Percentiles rank a stretch among this genome's conserved stretches.
Conservation (phyloP, 352 stramenopile species). For the Phytopythium chamaehyphon region DNA sequence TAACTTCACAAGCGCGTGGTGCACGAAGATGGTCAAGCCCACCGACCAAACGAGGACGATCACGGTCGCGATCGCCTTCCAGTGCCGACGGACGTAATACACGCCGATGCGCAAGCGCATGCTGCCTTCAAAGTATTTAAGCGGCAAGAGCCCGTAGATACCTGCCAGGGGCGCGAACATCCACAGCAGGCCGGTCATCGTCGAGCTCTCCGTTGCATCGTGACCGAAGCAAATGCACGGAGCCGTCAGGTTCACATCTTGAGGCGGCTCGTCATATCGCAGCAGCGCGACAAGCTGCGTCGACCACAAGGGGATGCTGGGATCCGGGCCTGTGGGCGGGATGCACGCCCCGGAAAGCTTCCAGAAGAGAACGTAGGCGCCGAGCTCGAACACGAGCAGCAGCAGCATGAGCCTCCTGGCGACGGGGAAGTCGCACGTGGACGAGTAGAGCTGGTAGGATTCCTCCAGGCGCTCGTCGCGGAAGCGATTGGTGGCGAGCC, state of each 20-base stretch:
- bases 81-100: constrained; percentile 70
- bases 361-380: constrained; percentile 49
- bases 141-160: constrained; percentile 52
- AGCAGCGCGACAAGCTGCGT: constrained; percentile 15
- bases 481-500: constrained; percentile 65
- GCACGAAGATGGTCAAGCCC: constrained; percentile 56
- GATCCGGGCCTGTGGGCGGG: constrained; percentile 22
- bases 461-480: constrained; percentile 64
- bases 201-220: constrained; percentile 16
- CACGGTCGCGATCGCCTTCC: constrained; percentile 64
- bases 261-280: constrained; percentile 2
- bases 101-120: constrained; percentile 67
- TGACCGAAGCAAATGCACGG: constrained; percentile 32
- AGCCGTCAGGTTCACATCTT: constrained; percentile 8
- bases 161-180: constrained; percentile 56
- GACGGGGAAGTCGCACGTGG: constrained; percentile 58
- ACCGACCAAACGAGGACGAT: constrained; percentile 70
- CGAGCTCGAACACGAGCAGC: constrained; percentile 49
- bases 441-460: constrained; percentile 79
- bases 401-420: constrained; percentile 56
- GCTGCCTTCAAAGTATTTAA: constrained; percentile 65
- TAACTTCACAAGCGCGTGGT: constrained; percentile 45
- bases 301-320: constrained; percentile 13
- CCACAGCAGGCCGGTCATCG: constrained; percentile 45
- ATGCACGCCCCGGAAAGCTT: constrained; percentile 38